Percentiles rank a stretch among this genome's conserved stretches.
These are phyloP conservation scores for Cordyceps javanica DNA, from an alignment of 2,329 filamentous ascomycete genomes.

Conservation along the genomic window DNA sequence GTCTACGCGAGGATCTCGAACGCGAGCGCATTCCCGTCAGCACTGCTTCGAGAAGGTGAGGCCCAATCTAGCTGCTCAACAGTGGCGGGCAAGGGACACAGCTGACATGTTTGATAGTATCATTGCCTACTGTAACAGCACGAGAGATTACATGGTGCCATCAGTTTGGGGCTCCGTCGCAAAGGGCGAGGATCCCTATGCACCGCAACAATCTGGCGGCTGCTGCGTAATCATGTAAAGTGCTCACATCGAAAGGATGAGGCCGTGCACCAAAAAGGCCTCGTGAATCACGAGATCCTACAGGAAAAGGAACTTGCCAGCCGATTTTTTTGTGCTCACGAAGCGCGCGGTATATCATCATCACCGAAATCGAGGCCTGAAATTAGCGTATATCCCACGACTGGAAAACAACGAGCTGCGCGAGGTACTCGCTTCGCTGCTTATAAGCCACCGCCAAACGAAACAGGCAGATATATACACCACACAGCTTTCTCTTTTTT, in stretches of 20 bases:
- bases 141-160: slow-evolving; percentile 97
- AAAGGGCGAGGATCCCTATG: slow-evolving; percentile 96
- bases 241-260: slow-evolving; percentile 8
- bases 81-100: neutral
- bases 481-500: slow-evolving; percentile 10
- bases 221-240: slow-evolving; percentile 93
- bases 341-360: too few species aligned
- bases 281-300: neutral
- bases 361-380: neutral
- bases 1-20: slow-evolving; percentile 91
- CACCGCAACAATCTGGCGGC: slow-evolving; percentile 83
- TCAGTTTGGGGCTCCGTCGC: slow-evolving; percentile 94
- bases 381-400: neutral
- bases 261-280: neutral
- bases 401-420: slow-evolving; percentile 3
- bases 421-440: slow-evolving; percentile 19
- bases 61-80: slow-evolving; percentile 12
- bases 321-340: neutral
- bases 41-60: slow-evolving; percentile 81
- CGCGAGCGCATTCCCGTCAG: slow-evolving; percentile 93
- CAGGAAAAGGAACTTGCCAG: neutral
- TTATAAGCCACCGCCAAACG: slow-evolving; percentile 13
- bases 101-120: slow-evolving; percentile 52
- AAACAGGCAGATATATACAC: neutral
- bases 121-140: slow-evolving; percentile 96